These are phyloP conservation scores for Annulohypoxylon maeteangense DNA, from an alignment of 495 filamentous ascomycete genomes.

Conservation along the genomic window DNA sequence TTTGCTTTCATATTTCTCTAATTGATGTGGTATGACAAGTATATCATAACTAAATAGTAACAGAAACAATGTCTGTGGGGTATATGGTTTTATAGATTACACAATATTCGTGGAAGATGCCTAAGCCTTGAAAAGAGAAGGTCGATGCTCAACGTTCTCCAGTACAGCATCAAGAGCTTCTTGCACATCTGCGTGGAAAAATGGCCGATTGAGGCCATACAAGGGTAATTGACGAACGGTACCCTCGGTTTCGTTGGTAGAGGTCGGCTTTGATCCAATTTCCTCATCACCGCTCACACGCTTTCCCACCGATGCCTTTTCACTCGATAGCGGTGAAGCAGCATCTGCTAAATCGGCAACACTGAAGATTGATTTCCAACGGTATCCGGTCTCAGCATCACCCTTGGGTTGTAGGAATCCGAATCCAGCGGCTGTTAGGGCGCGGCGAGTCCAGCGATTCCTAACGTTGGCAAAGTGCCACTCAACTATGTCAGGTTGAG, in stretches of 20 bases:
- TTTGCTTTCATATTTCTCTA: background rate
- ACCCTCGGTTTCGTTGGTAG: constrained; percentile 9
- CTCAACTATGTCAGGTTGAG: constrained; percentile 58
- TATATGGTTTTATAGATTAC: constrained; percentile 23
- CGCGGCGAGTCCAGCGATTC: constrained; percentile 62
- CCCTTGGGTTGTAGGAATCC: constrained; percentile 46
- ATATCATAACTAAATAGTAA: constrained; percentile 1
- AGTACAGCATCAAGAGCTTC: constrained; percentile 85
- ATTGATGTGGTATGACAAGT: background rate
- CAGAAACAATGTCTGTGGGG: constrained; percentile 4
- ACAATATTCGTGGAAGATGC: background rate
- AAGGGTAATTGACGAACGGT: constrained; percentile 47
- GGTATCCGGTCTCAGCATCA: constrained; percentile 38
- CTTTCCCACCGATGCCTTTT: constrained; percentile 8
- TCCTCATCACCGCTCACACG: constrained; percentile 25
- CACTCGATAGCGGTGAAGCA: constrained; percentile 37
- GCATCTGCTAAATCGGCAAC: constrained; percentile 39
- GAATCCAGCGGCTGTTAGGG: constrained; percentile 60
- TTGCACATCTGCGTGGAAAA: constrained; percentile 71
- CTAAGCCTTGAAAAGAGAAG: constrained; percentile 17
- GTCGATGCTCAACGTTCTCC: constrained; percentile 64
- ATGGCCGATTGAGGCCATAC: constrained; percentile 62
- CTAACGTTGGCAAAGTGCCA: constrained; percentile 63
- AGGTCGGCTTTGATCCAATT: constrained; percentile 12
- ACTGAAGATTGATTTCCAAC: constrained; percentile 45